Conservation (phyloP, 164 flowering plant genomes). For the Cinnamomum chago region DNA sequence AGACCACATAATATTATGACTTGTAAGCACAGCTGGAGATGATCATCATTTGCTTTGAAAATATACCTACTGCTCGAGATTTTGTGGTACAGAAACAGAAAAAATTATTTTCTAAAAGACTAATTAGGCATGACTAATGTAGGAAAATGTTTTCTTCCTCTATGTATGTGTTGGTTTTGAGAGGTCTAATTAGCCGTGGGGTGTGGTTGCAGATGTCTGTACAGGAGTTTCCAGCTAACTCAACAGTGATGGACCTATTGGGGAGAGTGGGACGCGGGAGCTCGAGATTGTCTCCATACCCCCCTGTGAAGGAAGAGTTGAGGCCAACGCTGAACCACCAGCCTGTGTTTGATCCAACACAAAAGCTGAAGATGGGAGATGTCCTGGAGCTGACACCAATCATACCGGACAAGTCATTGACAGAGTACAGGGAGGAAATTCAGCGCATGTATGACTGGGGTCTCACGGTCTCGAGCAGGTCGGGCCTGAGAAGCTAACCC, state of each 20-base stretch:
- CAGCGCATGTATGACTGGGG: constrained; percentile 84
- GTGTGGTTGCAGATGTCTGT: constrained; percentile 79
- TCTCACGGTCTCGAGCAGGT: constrained; percentile 22
- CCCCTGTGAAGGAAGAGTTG: constrained; percentile 72
- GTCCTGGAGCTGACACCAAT: constrained; percentile 85
- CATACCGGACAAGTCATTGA: constrained; percentile 69
- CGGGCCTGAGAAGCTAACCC: constrained; percentile 44
- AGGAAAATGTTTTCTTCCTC: background rate
- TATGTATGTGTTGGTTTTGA: background rate
- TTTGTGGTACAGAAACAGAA: too few relatives aligned
- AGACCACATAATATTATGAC: background rate
- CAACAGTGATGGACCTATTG: constrained; percentile 65
- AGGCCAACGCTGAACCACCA: constrained; percentile 76
- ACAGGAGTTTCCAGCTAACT: constrained; percentile 73
- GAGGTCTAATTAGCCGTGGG: background rate
- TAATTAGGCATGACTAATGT: background rate
- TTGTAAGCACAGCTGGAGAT: too few relatives aligned
- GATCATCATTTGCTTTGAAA: too few relatives aligned
- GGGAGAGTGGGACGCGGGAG: constrained; percentile 59
- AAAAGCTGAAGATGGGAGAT: constrained; percentile 91
- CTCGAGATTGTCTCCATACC: constrained; percentile 53
- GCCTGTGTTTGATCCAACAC: constrained; percentile 53
- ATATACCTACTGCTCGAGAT: too few relatives aligned
- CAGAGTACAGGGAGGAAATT: constrained; percentile 80
- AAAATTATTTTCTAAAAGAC: too few relatives aligned